These are phyloP conservation scores for Platanthera guangdongensis DNA, from an alignment of 106 monocot genomes.

Conservation along the genomic window DNA sequence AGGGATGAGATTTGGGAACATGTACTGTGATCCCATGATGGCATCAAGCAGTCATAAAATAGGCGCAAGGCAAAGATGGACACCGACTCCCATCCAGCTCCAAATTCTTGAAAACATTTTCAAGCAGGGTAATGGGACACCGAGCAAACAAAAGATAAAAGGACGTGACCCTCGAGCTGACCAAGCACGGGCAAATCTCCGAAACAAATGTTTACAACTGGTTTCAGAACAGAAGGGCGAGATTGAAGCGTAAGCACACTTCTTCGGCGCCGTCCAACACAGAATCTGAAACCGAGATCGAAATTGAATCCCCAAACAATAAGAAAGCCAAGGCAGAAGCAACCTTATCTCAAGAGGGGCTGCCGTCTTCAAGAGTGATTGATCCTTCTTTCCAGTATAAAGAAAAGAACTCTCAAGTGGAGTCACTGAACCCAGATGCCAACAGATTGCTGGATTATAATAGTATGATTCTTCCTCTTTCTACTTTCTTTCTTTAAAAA, in stretches of 20 bases:
- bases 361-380: background rate
- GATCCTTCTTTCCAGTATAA: background rate
- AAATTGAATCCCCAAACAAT: conserved; percentile 6
- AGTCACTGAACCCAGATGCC: background rate
- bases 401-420: background rate
- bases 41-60: conserved; percentile 34
- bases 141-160: conserved; percentile 77
- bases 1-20: conserved; percentile 38
- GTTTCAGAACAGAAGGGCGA: conserved; percentile 89
- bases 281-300: conserved; percentile 18
- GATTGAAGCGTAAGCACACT: conserved; percentile 51
- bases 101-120: conserved; percentile 76
- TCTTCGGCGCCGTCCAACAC: background rate
- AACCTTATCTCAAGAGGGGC: background rate
- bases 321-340: conserved; percentile 8
- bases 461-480: background rate
- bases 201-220: conserved; percentile 92
- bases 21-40: conserved; percentile 35
- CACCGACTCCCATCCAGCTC: conserved; percentile 64
- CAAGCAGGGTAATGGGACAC: conserved; percentile 56
- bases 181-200: conserved; percentile 65
- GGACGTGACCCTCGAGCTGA: conserved; percentile 50
- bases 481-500: too few species aligned
- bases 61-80: conserved; percentile 70
- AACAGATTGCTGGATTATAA: background rate